phyloP scores from a whole-genome alignment of 2,329 filamentous ascomycete species.

The Thelonectria olida region DNA sequence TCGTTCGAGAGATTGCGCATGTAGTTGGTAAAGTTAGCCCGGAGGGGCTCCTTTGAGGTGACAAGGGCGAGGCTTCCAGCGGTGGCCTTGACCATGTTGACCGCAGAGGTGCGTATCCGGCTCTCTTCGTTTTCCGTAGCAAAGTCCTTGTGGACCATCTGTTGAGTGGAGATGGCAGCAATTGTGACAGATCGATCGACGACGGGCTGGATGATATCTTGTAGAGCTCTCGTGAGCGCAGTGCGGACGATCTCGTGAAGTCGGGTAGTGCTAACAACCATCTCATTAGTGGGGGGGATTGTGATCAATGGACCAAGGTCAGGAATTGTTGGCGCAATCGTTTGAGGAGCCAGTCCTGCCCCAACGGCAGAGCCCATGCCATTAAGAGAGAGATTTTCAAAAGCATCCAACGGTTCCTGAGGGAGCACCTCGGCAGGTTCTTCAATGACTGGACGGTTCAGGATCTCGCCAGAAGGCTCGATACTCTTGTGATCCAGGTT shows the following conservation, averaged over 20 bases:
- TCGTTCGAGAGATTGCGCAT: constrained; percentile 77
- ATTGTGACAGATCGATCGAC: constrained; percentile 98
- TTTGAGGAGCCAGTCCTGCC: constrained; percentile 78
- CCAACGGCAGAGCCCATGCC: constrained; percentile 74
- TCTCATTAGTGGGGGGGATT: constrained; percentile 82
- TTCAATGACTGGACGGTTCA: constrained; percentile 75
- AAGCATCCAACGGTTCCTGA: constrained; percentile 78
- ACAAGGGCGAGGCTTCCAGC: constrained; percentile 94
- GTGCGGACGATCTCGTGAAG: constrained; percentile 81
- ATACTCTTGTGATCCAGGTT: constrained; percentile 93
- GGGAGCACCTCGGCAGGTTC: constrained; percentile 68
- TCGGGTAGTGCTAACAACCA: constrained; percentile 76
- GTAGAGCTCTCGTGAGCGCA: constrained; percentile 88
- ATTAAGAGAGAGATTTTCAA: constrained; percentile 84
- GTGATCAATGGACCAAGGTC: constrained; percentile 82
- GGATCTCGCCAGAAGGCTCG: constrained; percentile 85
- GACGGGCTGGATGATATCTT: constrained; percentile 96
- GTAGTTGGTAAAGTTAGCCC: constrained; percentile 97
- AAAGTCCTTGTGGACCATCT: constrained; percentile 97
- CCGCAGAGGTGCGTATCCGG: constrained; percentile 83
- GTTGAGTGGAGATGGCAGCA: constrained; percentile 93
- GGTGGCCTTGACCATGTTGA: constrained; percentile 94
- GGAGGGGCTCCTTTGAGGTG: constrained; percentile 96
- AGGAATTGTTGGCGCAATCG: constrained; percentile 82
- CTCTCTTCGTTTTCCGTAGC: constrained; percentile 91